phyloP scores from a whole-genome alignment of 495 filamentous ascomycete species.

The Talaromyces stipitatus region DNA sequence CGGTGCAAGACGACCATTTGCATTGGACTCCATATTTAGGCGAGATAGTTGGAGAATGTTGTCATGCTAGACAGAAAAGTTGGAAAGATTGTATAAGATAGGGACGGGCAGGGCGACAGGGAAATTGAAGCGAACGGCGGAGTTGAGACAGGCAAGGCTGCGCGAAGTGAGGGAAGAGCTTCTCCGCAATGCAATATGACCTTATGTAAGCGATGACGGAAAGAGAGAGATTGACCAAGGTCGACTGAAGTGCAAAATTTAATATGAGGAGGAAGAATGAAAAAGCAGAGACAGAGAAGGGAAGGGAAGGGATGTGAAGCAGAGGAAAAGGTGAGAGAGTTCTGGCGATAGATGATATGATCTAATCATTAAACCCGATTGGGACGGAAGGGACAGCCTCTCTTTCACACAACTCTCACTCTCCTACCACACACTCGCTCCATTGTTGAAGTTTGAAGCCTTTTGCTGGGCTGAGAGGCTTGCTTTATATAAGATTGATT shows the following conservation, averaged over 20 bases:
- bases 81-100: slow-evolving; percentile 2
- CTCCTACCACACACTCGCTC: background rate
- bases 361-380: background rate
- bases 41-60: background rate
- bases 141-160: background rate
- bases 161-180: slow-evolving; percentile 3
- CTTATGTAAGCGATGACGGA: slow-evolving; percentile 1
- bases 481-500: background rate
- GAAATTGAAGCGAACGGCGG: slow-evolving; percentile 4
- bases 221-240: background rate
- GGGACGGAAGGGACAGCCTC: background rate
- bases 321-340: slow-evolving; percentile 11
- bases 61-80: background rate
- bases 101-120: background rate
- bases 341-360: background rate
- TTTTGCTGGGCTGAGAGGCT: no score
- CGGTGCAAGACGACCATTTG: slow-evolving; percentile 14
- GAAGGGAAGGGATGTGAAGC: slow-evolving; percentile 10
- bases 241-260: background rate
- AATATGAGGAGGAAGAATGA: background rate
- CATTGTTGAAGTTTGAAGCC: no score
- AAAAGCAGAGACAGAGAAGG: slow-evolving; percentile 3
- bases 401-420: background rate
- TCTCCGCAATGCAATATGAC: background rate
- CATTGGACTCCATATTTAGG: slow-evolving; percentile 4